Evolutionary conservation across 768 basidiomycete species (phyloP).

Genomic region (Collybia sordida): DNA sequence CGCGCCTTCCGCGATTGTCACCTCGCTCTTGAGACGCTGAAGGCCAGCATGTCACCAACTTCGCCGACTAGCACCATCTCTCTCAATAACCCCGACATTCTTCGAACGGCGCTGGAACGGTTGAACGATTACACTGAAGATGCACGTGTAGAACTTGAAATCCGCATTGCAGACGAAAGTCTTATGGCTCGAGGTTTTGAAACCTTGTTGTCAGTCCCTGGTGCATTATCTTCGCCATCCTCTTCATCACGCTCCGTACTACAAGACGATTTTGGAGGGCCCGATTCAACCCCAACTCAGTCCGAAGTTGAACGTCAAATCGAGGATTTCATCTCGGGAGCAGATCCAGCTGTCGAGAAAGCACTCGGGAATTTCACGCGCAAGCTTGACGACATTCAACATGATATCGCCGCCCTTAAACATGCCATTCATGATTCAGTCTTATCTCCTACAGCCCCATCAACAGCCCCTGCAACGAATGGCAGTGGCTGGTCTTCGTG

Average conservation of each 20-base stretch:
- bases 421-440: conserved; percentile 50
- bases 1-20: conserved; percentile 70
- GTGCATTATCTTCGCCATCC: conserved; percentile 32
- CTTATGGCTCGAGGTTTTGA: conserved; percentile 66
- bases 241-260: conserved; percentile 1
- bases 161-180: conserved; percentile 70
- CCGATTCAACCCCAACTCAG: conserved; percentile 17
- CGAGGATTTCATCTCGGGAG: conserved; percentile 55
- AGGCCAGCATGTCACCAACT: conserved; percentile 26
- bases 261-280: conserved; percentile 9
- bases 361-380: conserved; percentile 47
- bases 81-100: conserved; percentile 24
- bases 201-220: conserved; percentile 61
- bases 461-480: conserved; percentile 5
- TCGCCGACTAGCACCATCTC: conserved; percentile 14
- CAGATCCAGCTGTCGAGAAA: conserved; percentile 44
- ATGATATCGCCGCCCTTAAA: conserved; percentile 75
- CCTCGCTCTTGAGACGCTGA: conserved; percentile 60
- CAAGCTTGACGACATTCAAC: conserved; percentile 72
- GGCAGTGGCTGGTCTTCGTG: conserved; percentile 50
- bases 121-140: conserved; percentile 78
- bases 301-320: conserved; percentile 50
- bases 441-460: conserved; percentile 10
- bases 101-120: conserved; percentile 56
- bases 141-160: conserved; percentile 80